phyloP scores from a whole-genome alignment of 257 asterid species.

The Agastache rugosa region DNA sequence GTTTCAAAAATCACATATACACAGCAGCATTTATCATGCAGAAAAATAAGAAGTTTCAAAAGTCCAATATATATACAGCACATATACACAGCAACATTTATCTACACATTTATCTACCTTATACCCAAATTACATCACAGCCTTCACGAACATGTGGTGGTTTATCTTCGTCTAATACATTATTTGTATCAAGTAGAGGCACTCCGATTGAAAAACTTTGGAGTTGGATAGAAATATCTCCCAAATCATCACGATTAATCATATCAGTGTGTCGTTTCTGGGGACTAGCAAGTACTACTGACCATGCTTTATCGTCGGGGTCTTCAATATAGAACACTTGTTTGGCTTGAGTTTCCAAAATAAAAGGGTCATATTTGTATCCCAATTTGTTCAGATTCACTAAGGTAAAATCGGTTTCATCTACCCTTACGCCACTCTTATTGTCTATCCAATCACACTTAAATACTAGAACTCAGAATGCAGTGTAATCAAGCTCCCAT shows the following conservation, averaged over 20 bases:
- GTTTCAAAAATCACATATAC: no score
- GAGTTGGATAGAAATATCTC: background rate
- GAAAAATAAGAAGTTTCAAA: no score
- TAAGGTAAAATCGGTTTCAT: background rate
- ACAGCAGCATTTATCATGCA: no score
- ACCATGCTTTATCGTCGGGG: background rate
- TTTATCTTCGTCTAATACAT: no score
- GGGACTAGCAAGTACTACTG: background rate
- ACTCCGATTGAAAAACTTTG: background rate
- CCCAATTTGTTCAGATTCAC: background rate
- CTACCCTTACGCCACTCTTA: background rate
- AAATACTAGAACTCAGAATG: background rate
- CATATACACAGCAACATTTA: no score
- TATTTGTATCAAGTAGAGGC: no score
- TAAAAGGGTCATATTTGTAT: background rate
- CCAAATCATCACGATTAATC: background rate
- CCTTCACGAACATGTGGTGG: no score
- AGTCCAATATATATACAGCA: no score
- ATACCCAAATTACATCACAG: no score
- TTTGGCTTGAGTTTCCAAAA: background rate
- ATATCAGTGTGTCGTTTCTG: no score
- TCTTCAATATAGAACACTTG: background rate
- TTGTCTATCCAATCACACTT: background rate
- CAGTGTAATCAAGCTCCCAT: background rate
- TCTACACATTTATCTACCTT: no score